Conservation (phyloP, 257 asterid genomes). For the Petrea volubilis region DNA sequence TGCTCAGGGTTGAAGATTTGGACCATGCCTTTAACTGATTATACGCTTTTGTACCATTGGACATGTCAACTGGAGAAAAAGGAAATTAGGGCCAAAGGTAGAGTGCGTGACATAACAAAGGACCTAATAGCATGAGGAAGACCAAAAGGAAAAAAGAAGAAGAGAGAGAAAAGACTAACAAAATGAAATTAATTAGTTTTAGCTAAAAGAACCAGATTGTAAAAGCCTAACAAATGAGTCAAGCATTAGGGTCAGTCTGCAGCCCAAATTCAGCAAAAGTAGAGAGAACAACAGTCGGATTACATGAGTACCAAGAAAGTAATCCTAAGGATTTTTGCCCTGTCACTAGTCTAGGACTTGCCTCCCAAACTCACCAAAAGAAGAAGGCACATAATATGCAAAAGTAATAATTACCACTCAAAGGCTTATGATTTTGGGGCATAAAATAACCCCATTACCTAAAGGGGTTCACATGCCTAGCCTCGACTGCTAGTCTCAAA, state of each 20-base stretch:
- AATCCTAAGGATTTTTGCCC: not conserved
- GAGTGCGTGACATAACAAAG: not conserved
- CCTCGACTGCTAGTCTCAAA: not conserved
- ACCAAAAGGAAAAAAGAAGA: too few relatives aligned
- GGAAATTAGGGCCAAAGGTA: not conserved
- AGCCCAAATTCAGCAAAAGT: not conserved
- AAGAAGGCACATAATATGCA: not conserved
- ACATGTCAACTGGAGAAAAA: constrained; percentile 7
- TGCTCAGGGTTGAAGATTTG: not conserved
- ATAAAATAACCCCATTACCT: not conserved
- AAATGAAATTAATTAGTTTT: not conserved
- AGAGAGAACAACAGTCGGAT: not conserved
- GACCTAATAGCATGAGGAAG: not conserved
- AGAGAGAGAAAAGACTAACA: not conserved
- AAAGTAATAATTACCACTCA: not conserved
- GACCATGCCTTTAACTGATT: not conserved
- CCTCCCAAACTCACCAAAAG: not conserved
- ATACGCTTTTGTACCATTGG: not conserved
- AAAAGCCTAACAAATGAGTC: not conserved
- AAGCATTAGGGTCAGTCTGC: not conserved
- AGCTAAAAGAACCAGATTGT: not conserved
- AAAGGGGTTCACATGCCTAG: not conserved
- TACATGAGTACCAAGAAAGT: not conserved
- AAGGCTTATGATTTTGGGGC: not conserved
- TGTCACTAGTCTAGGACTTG: not conserved